These are phyloP conservation scores for Tricholoma sp. DNA, from an alignment of 768 basidiomycete species.

Conservation along the genomic window DNA sequence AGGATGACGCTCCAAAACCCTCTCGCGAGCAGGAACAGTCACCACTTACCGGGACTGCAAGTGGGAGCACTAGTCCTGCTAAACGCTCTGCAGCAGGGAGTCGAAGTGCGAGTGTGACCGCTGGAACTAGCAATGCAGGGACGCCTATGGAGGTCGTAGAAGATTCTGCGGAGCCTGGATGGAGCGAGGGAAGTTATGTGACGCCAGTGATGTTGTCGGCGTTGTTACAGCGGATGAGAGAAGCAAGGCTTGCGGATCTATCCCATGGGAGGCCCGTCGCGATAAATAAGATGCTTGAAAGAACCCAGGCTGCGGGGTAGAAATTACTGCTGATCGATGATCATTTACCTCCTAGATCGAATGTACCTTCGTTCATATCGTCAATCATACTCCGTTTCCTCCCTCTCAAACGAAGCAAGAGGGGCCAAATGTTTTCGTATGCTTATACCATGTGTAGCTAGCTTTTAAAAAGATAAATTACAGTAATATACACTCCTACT, in stretches of 20 bases:
- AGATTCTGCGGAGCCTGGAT: constrained; percentile 12
- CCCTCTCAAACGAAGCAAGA: too few species aligned
- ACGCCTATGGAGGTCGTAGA: constrained; percentile 25
- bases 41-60: constrained; percentile 19
- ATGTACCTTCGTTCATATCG: too few species aligned
- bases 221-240: constrained; percentile 63
- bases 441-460: too few species aligned
- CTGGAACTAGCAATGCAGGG: constrained; percentile 13
- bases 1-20: constrained; percentile 39
- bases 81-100: constrained; percentile 23
- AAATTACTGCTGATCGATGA: background rate
- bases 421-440: too few species aligned
- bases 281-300: constrained; percentile 70
- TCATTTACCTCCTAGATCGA: too few species aligned
- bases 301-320: constrained; percentile 60
- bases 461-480: too few species aligned
- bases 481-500: too few species aligned
- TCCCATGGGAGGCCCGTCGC: constrained; percentile 48
- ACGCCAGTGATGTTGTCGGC: constrained; percentile 56
- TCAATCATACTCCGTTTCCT: too few species aligned
- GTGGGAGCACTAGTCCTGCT: constrained; percentile 18
- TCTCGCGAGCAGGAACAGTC: constrained; percentile 22
- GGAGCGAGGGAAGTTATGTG: constrained; percentile 32
- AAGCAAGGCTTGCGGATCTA: constrained; percentile 53
- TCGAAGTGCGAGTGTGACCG: constrained; percentile 10